These are phyloP conservation scores for Fusarium sp. DNA, from an alignment of 2,329 filamentous ascomycete species.

Conservation along the genomic window DNA sequence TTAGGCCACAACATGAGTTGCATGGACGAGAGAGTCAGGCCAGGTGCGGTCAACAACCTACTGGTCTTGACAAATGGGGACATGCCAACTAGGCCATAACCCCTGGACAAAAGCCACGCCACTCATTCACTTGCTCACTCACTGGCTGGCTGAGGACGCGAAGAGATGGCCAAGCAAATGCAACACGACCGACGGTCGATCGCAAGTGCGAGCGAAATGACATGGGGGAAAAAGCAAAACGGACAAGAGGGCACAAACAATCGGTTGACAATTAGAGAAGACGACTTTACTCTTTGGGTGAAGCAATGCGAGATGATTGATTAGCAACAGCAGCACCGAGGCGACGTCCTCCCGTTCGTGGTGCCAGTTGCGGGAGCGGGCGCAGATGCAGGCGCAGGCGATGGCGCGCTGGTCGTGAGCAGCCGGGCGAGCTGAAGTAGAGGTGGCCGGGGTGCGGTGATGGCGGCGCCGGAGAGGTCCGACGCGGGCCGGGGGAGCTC, in stretches of 20 bases:
- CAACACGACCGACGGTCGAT: constrained; percentile 7
- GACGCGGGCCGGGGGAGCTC: constrained; percentile 15
- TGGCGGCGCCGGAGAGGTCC: constrained; percentile 15
- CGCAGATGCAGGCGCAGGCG: constrained; percentile 21
- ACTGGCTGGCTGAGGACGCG: constrained; percentile 33
- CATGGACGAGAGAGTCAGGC: constrained; percentile 33
- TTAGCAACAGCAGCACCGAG: background rate
- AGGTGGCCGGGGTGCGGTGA: constrained; percentile 28
- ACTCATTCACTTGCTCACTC: constrained; percentile 33
- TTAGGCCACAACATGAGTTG: constrained; percentile 30
- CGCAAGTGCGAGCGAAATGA: background rate
- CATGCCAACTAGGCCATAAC: constrained; percentile 41
- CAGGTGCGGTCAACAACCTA: constrained; percentile 40
- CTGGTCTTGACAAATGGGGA: constrained; percentile 40
- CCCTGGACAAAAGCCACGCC: constrained; percentile 42
- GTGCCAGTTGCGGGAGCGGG: constrained; percentile 11
- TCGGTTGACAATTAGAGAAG: background rate
- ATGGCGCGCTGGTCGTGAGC: constrained; percentile 32
- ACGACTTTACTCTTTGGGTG: constrained; percentile 32
- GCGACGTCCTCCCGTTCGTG: constrained; percentile 25
- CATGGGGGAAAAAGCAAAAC: background rate
- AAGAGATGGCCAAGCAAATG: constrained; percentile 25
- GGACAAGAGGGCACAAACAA: background rate
- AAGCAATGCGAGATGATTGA: constrained; percentile 6
- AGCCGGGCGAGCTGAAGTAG: constrained; percentile 24